Evolutionary conservation across 805 yeast species (phyloP), one percentile per base, ranked within the genome.

Genomic region (Starmerella asiatica): DNA sequence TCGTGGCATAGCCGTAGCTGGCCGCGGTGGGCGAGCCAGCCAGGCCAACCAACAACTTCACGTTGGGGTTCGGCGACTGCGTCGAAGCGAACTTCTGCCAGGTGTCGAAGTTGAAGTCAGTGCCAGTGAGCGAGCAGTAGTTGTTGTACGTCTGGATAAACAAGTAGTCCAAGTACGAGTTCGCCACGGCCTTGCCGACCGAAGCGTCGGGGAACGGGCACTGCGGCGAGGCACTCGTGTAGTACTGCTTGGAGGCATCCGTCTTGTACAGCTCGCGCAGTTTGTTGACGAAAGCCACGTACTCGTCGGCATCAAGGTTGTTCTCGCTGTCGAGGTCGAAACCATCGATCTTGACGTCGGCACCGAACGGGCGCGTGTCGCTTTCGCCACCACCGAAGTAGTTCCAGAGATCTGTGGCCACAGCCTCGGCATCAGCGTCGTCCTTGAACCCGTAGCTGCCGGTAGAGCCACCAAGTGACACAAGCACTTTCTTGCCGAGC

Each of bases 121-220:
- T 44, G 21, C 48, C 45, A 14, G 42, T 31, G 15, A 42, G 36
- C 34, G 70, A 61, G 60, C 93, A 81, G 56, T 76, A 68, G 63
- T 85, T 85, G 71, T 85, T 85, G 69, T 84, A 85, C 63, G 84
- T 85, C 63, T 84, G 94, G 48, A 86, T 69, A 55, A 81, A 83
- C 4, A 83, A 79, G 58, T 74, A 83, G 61, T 85, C 94, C 48
- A 85, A 65, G 29, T 71, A 65, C 8, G 82, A 74, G 43, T 66
- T 73, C 46, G 76, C 77, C 52, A 80, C 72, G 38, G 71, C 71
- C 46, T 74, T 61, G 71, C 81, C 79, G 32, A 77, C 57, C 32
- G 60, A 68, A 35, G 72, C 76, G 62, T 85, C 95, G 17, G 94
- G 94, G 58, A 76, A 79, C 21, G 75, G 77, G 64, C 95, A 86